phyloP scores from a whole-genome alignment of 176 grass and related monocot genomes.

The Aegilops umbellulata region DNA sequence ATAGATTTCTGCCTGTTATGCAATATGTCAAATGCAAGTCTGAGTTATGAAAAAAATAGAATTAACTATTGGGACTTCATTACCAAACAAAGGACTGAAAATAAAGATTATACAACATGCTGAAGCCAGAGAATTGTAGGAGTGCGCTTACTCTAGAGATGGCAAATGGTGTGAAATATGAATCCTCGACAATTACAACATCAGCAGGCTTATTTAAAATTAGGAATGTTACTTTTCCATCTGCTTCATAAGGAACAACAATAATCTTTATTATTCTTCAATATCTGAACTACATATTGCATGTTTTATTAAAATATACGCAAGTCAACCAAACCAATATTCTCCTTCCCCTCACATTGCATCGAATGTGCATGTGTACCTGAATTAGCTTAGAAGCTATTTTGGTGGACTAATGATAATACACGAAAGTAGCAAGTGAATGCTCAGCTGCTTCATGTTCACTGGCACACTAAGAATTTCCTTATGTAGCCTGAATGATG shows the following conservation, averaged over 20 bases:
- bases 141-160: too few relatives aligned
- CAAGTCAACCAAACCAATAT: neutral
- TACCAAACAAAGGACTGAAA: neutral
- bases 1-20: too few relatives aligned
- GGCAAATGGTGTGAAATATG: slow-evolving; percentile 69
- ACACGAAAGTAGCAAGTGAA: slow-evolving; percentile 65
- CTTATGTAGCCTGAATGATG: slow-evolving; percentile 50
- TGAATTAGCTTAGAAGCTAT: slow-evolving; percentile 74
- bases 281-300: slow-evolving; percentile 30
- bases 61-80: too few relatives aligned
- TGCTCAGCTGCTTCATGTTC: slow-evolving; percentile 70
- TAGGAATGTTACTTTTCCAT: slow-evolving; percentile 83
- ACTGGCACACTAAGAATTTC: slow-evolving; percentile 78
- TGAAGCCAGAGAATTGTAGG: too few relatives aligned
- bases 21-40: too few relatives aligned
- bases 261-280: slow-evolving; percentile 72
- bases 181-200: slow-evolving; percentile 83
- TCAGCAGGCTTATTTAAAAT: slow-evolving; percentile 77
- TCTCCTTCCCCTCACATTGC: neutral
- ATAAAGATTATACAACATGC: neutral
- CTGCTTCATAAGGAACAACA: slow-evolving; percentile 55
- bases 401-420: slow-evolving; percentile 82
- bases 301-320: slow-evolving; percentile 13
- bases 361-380: slow-evolving; percentile 34
- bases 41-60: too few relatives aligned